Evolutionary conservation across 805 yeast species (phyloP).

Genomic region (Yamadazyma olivae): DNA sequence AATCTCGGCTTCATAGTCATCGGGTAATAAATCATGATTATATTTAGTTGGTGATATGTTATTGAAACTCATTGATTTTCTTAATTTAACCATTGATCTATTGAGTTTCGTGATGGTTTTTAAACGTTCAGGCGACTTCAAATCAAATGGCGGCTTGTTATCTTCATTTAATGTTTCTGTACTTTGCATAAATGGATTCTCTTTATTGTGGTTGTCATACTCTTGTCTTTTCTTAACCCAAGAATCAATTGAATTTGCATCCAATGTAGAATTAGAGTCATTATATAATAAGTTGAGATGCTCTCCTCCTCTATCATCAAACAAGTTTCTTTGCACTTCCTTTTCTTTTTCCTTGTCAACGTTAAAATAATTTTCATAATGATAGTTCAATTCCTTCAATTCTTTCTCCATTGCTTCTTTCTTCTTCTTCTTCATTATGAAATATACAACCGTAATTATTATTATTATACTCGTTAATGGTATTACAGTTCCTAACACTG

Average conservation of each 20-base stretch:
- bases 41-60: conserved; percentile 9
- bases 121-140: conserved; percentile 10
- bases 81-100: conserved; percentile 12
- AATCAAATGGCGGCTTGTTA: background rate
- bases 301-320: background rate
- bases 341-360: conserved; percentile 15
- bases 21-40: conserved; percentile 7
- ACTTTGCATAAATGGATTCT: conserved; percentile 19
- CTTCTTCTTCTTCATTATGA: conserved; percentile 19
- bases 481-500: conserved; percentile 36
- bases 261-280: conserved; percentile 38
- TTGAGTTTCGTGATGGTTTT: conserved; percentile 12
- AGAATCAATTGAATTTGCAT: conserved; percentile 47
- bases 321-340: conserved; percentile 7
- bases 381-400: conserved; percentile 23
- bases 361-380: conserved; percentile 26
- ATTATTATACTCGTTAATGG: conserved; percentile 26
- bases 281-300: conserved; percentile 11
- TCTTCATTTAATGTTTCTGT: conserved; percentile 10
- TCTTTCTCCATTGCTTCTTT: conserved; percentile 17
- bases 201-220: conserved; percentile 26
- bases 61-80: conserved; percentile 14
- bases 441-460: conserved; percentile 14
- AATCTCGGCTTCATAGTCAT: conserved; percentile 11
- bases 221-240: conserved; percentile 52